Base-by-base conservation (phyloP, 345 rosid genomes). In the Mallotus nudiflorus region DNA sequence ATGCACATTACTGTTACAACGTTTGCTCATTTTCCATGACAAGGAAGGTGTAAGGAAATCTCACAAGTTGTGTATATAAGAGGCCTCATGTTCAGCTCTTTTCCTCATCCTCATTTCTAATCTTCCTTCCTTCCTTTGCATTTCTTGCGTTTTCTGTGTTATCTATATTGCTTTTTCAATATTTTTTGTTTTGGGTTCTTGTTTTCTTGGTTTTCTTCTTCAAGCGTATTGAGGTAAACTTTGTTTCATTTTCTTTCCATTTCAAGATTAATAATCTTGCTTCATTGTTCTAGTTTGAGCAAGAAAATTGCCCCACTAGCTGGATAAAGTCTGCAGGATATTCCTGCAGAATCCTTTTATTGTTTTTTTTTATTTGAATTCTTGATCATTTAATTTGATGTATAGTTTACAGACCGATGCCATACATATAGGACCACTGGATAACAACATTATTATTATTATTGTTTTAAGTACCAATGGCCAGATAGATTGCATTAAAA, bases 31-130 rank as follows among this genome's bases (percentile, higher is more conserved):
- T 39, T 19, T 35, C 15, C n/a, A 15, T 59, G 6, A 56, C 42
- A 19, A 25, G 68, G 68, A 39, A 71, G 63, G 29, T 56, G 46
- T 25, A 19, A 0, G 12, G 49, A 22, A n/a, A 44, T 12, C 25
- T 3, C n/a, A 2, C 19, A 29, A 0, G 10, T 27, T 13, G 25
- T 40, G 68, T 72, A 65, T 65, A 72, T 33, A 72, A 42, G 9
- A 46, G 31, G 42, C 14, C 50, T 57, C 22, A 0, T 40, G 7
- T 44, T 25, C n/a, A 24, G 0, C 59, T 19, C 39, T 24, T 15
- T 0, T 48, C 65, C 48, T 20, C 76, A 65, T 25, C 70, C 50
- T 24, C 70, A 46, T 37, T 19, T 42, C n/a, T n/a, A n/a, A n/a
- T n/a, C 20, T 16, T 25, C 4, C 5, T 0, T 25, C n/a, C 27